These are phyloP conservation scores for Arthrocladium fulminans DNA, from an alignment of 2,329 filamentous ascomycete species.

Conservation along the genomic window DNA sequence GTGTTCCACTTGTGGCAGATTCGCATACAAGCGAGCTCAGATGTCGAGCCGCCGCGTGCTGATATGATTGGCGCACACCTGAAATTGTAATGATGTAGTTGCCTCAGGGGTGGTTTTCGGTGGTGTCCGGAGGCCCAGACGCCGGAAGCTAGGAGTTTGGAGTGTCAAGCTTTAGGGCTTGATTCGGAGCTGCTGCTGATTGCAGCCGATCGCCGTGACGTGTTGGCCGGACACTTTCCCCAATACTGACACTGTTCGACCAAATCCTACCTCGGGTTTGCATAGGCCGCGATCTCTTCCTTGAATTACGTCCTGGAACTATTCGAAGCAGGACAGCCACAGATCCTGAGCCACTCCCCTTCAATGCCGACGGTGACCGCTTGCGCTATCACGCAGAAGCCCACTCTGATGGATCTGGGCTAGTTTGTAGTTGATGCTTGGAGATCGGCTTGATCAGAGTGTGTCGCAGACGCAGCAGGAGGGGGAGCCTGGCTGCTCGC, in stretches of 20 bases:
- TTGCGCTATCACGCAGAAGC: background rate
- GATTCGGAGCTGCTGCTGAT: too few species aligned
- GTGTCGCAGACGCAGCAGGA: conserved; percentile 18
- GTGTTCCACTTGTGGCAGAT: background rate
- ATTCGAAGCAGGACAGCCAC: too few species aligned
- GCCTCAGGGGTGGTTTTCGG: background rate
- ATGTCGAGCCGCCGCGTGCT: background rate
- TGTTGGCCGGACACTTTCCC: too few species aligned
- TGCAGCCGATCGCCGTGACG: too few species aligned
- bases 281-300: too few species aligned
- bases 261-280: too few species aligned
- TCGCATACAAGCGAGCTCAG: background rate
- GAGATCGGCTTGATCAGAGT: background rate
- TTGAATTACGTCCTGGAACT: too few species aligned
- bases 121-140: background rate
- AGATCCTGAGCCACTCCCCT: too few species aligned
- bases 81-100: background rate
- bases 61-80: conserved; percentile 1
- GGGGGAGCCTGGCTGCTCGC: conserved; percentile 50
- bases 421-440: background rate
- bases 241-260: too few species aligned
- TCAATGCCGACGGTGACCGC: background rate
- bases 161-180: background rate
- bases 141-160: background rate
- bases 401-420: background rate